These are phyloP conservation scores for Kwoniella dendrophila DNA, from an alignment of 768 basidiomycete species.

Conservation along the genomic window DNA sequence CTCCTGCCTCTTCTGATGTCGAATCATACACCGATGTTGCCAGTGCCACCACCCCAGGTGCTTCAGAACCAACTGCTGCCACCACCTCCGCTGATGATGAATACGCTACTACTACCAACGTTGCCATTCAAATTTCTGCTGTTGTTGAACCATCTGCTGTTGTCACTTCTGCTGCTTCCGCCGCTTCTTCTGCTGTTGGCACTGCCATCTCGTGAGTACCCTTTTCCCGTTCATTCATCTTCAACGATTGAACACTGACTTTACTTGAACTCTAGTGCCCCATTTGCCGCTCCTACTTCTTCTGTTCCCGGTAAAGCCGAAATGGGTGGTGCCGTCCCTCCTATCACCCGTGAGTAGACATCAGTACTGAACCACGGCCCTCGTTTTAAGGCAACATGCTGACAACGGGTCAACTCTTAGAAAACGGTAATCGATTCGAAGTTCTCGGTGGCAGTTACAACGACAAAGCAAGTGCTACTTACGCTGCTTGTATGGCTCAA, in stretches of 20 bases:
- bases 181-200: slow-evolving; percentile 2
- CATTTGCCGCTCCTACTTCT: slow-evolving; percentile 7
- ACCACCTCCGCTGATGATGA: neutral
- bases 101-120: too few species aligned
- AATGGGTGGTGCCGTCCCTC: slow-evolving; percentile 15
- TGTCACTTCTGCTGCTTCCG: neutral
- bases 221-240: neutral
- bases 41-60: neutral
- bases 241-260: neutral
- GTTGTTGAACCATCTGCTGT: neutral
- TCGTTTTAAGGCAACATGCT: too few species aligned
- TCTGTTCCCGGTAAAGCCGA: neutral
- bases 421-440: slow-evolving; percentile 14
- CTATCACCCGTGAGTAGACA: slow-evolving; percentile 13
- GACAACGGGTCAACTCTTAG: too few species aligned
- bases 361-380: too few species aligned
- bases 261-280: neutral
- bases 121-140: too few species aligned
- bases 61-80: slow-evolving; percentile 2
- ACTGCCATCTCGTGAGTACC: slow-evolving; percentile 16
- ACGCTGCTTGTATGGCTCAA: slow-evolving; percentile 20
- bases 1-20: neutral
- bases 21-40: neutral
- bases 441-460: slow-evolving; percentile 12
- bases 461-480: slow-evolving; percentile 6